These are phyloP conservation scores for Vairimorpha necatrix DNA, from an alignment of 371 early-diverging fungal genomes.

Conservation along the genomic window DNA sequence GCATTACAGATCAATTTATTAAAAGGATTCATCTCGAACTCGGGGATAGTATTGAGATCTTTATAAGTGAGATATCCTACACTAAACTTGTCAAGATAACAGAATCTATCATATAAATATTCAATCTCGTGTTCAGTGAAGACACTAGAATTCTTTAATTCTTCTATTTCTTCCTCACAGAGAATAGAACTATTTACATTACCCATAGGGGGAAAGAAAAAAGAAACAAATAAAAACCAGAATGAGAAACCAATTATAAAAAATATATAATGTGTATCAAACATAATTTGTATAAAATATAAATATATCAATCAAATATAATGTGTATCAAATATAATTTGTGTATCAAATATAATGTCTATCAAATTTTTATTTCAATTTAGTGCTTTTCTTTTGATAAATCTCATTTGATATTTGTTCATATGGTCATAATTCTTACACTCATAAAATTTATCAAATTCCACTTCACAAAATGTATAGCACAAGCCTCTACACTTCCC, in stretches of 20 bases:
- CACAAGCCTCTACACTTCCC: conserved; percentile 45
- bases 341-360: too few species aligned
- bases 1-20: conserved; percentile 41
- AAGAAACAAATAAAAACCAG: too few species aligned
- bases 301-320: too few species aligned
- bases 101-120: conserved; percentile 57
- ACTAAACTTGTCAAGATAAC: conserved; percentile 42
- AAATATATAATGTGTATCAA: too few species aligned
- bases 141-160: conserved; percentile 36
- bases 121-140: conserved; percentile 52
- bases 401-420: too few species aligned
- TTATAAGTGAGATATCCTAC: conserved; percentile 51
- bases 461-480: not conserved
- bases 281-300: too few species aligned
- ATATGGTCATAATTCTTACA: conserved; percentile 19
- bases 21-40: conserved; percentile 60
- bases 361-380: too few species aligned
- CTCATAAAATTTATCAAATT: conserved; percentile 21
- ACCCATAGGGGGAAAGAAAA: conserved; percentile 48
- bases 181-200: conserved; percentile 35
- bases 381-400: too few species aligned
- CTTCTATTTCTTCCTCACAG: conserved; percentile 58
- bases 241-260: too few species aligned
- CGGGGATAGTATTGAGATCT: conserved; percentile 58
- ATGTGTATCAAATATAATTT: too few species aligned